Evolutionary conservation across 495 filamentous ascomycete species (phyloP).

Genomic region (Xylaria cubensis): DNA sequence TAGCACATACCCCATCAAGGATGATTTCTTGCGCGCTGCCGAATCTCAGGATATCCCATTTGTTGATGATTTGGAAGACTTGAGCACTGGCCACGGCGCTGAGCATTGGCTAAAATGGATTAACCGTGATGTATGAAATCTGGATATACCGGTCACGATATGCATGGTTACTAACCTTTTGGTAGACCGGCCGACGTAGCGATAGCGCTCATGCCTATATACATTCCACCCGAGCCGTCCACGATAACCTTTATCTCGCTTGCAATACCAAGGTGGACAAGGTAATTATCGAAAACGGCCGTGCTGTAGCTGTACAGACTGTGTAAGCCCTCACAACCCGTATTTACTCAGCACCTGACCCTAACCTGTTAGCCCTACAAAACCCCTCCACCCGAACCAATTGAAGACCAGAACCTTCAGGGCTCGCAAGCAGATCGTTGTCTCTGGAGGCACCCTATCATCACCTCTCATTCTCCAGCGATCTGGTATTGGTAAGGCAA

Average conservation of each 20-base stretch:
- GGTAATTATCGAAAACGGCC: constrained; percentile 74
- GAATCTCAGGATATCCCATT: constrained; percentile 79
- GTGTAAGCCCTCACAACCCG: constrained; percentile 39
- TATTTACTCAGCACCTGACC: background rate
- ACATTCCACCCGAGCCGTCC: constrained; percentile 68
- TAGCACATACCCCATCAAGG: constrained; percentile 69
- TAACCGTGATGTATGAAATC: constrained; percentile 62
- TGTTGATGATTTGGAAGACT: constrained; percentile 72
- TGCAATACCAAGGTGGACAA: constrained; percentile 86
- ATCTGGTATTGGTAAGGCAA: constrained; percentile 63
- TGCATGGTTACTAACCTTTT: background rate
- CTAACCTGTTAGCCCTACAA: constrained; percentile 44
- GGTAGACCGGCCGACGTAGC: constrained; percentile 67
- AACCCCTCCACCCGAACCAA: constrained; percentile 49
- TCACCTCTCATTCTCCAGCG: constrained; percentile 81
- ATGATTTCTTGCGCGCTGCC: constrained; percentile 81
- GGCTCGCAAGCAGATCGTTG: constrained; percentile 78
- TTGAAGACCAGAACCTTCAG: constrained; percentile 63
- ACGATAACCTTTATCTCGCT: constrained; percentile 76
- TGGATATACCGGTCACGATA: background rate
- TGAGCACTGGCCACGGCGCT: constrained; percentile 67
- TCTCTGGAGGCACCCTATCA: constrained; percentile 81
- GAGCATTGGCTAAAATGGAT: constrained; percentile 73
- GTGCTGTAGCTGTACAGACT: constrained; percentile 67
- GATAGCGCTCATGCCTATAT: constrained; percentile 81